Base-by-base conservation (phyloP, 257 asterid species). In the Agastache rugosa region DNA sequence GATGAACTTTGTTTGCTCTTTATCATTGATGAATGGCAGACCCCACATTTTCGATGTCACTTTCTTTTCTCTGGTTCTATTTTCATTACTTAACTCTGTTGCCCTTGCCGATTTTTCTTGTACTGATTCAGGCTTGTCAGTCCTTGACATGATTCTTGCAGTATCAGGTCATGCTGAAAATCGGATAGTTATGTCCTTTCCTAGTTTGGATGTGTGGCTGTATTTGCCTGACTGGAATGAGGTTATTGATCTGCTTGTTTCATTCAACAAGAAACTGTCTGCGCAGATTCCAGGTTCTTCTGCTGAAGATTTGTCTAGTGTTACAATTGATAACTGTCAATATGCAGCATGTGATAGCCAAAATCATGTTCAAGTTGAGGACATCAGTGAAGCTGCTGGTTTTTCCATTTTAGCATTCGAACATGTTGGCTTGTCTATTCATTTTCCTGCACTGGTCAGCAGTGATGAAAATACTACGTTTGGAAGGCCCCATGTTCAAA, bases 201-300 rank as follows among this genome's bases (percentile, higher is more conserved):
- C 96, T 74, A 83, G 76, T 77, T 71, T 90, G 77, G 84, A 87
- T 83, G 55, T 90, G 68, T 92, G 99, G 99, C 80, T 90, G 67
- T 86, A 92, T 86, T 75, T 85, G 69, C 78, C 67, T 78, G 99
- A 94, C 78, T 94, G 99, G 99, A 74, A 64, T 78, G 88, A 83
- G 80, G 77, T 94, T 72, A 79, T 87, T 41, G 73, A 79, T 67
- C 68, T 87, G 35, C 80, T 91, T 54, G 77, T 72, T 61, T 75
- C 79, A 19, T 85, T 76, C 80, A 62, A 76, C 39, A 56, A 67
- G 48, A 85, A 83, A 72, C 72, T 83, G 50, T 73, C 83, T n/a
- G 65, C 17, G 23, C 78, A 66, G 44, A 80, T 67, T 29, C 34
- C 78, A 60, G 75, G 56, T 67, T 64, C 79, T n/a, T 69, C 84